Evolutionary conservation across 495 filamentous ascomycete species (phyloP).

Genomic region (Symbiotaphrina buchneri): DNA sequence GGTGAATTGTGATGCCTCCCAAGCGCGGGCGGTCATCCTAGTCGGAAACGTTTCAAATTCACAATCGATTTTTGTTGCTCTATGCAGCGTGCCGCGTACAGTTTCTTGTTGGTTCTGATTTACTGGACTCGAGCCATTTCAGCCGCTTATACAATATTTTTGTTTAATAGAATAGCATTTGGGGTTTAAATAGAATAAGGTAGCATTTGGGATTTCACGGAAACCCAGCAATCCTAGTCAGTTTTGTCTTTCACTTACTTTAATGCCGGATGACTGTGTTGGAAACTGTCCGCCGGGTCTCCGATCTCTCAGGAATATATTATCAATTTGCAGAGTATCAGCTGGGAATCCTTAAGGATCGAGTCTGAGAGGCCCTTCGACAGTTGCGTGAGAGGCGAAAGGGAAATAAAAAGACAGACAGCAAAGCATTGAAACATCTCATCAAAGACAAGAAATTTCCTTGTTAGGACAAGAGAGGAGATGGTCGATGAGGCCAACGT

Average conservation of each 20-base stretch:
- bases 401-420: constrained; percentile 14
- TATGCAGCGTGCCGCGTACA: no score
- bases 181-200: no score
- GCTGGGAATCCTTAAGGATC: constrained; percentile 44
- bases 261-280: constrained; percentile 43
- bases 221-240: no score
- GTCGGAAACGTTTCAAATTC: no score
- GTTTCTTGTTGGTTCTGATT: no score
- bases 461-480: constrained; percentile 1
- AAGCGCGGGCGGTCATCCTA: no score
- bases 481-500: constrained; percentile 3
- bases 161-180: no score
- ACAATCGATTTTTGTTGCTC: no score
- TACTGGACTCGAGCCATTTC: no score
- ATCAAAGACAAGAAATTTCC: constrained; percentile 9
- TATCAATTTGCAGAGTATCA: constrained; percentile 47
- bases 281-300: constrained; percentile 40
- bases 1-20: no score
- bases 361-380: constrained; percentile 11
- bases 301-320: constrained; percentile 44
- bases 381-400: constrained; percentile 9
- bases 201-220: no score
- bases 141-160: no score
- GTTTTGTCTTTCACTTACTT: constrained; percentile 37
- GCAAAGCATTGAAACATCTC: constrained; percentile 16